A percentile compares a stretch with the other conserved stretches of the same genome.
phyloP scores from a whole-genome alignment of 2,329 filamentous ascomycete species.

The Colletotrichum paranaense region DNA sequence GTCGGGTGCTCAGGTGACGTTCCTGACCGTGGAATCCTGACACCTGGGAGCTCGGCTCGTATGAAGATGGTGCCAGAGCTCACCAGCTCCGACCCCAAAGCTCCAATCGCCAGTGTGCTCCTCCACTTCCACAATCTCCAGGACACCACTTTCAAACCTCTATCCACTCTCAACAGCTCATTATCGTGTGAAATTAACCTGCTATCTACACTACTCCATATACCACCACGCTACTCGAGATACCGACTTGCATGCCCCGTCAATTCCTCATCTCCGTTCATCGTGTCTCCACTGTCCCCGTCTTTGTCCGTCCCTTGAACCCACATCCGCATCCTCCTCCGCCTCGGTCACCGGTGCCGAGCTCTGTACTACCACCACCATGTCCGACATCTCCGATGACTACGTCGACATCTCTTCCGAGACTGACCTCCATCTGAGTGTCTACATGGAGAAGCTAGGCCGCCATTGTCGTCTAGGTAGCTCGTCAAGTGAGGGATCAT shows the following conservation, averaged over 20 bases:
- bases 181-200: slow-evolving; percentile 5
- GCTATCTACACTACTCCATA: neutral
- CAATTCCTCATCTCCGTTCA: slow-evolving; percentile 12
- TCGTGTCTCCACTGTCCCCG: slow-evolving; percentile 19
- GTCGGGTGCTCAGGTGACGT: slow-evolving; percentile 26
- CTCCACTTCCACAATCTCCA: neutral
- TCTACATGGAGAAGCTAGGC: slow-evolving; percentile 27
- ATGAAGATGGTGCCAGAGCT: neutral
- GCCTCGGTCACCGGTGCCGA: slow-evolving; percentile 19
- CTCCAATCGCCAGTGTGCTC: neutral
- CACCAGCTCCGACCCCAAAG: neutral
- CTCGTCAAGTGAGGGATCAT: slow-evolving; percentile 27
- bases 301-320: slow-evolving; percentile 5
- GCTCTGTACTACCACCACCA: slow-evolving; percentile 15
- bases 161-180: neutral
- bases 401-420: slow-evolving; percentile 30
- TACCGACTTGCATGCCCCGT: slow-evolving; percentile 6
- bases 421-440: slow-evolving; percentile 29
- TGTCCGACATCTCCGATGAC: slow-evolving; percentile 36
- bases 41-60: neutral
- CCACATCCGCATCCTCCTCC: slow-evolving; percentile 2
- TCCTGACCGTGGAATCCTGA: slow-evolving; percentile 8
- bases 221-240: neutral
- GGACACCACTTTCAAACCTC: neutral
- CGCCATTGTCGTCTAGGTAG: slow-evolving; percentile 15